Evolutionary conservation across 2,329 filamentous ascomycete genomes (phyloP), one percentile per base, ranked within the genome.

Genomic region (Xylariomycetidae sp.): DNA sequence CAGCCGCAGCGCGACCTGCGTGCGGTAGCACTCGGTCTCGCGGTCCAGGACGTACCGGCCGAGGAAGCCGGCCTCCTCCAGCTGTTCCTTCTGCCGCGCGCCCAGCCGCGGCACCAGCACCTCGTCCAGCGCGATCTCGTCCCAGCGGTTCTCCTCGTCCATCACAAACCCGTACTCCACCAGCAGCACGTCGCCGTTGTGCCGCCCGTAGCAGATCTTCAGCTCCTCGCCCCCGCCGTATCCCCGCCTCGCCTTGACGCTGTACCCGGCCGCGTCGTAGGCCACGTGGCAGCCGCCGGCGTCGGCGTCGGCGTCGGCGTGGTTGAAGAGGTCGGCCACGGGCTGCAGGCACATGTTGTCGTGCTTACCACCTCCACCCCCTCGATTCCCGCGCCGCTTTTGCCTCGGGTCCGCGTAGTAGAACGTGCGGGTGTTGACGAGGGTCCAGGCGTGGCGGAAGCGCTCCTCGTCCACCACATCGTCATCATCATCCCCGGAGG

Each of bases 301-400:
- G 24, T 68, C 59, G 5, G 61, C 53, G 48, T 74, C 67, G 8
- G 45, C 45, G 24, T 68, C 59, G 5, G 61, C 53, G 48, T 74
- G 72, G 46, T 76, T 88, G 64, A 87, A 81, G 35, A 84, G 74
- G 54, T 88, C 83, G 2, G 81, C 76, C 22, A 85, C 79, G 1
- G 83, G 83, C 55, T 79, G 80, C 44, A 86, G 68, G 8, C 75
- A 75, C 65, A 85, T 75, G 48, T 74, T 74, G 46, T 85, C 81
- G 44, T 72, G 56, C 48, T 59, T 49, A n/a, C n/a, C n/a, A n/a
- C n/a, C n/a, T n/a, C n/a, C n/a, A n/a, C n/a, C n/a, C n/a, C n/a
- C n/a, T n/a, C n/a, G n/a, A 2, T 22, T 19, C 46, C 58, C 44
- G 16, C 63, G 54, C 40, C 56, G 47, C 50, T 67, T 58, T 40